phyloP scores from a whole-genome alignment of 192 early-diverging fungal genomes.

The Rhizophagus sp. region DNA sequence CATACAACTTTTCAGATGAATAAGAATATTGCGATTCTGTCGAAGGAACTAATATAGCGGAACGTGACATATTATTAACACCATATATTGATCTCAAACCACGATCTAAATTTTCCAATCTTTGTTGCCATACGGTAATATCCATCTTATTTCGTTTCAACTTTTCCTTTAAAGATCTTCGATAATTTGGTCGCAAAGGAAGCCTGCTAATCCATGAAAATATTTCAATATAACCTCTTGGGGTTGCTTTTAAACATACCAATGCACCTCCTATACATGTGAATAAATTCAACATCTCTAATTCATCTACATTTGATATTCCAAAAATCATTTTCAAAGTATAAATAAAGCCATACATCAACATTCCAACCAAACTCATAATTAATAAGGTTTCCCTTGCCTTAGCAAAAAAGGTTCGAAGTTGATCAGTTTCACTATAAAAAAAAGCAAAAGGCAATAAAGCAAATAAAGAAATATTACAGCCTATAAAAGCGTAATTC shows the following conservation, averaged over 20 bases:
- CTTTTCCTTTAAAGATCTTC: slow-evolving; percentile 11
- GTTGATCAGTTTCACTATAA: slow-evolving; percentile 31
- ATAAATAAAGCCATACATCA: slow-evolving; percentile 28
- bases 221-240: slow-evolving; percentile 24
- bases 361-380: slow-evolving; percentile 23
- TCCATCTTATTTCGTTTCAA: slow-evolving; percentile 24
- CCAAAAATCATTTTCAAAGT: slow-evolving; percentile 18
- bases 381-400: slow-evolving; percentile 23
- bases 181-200: slow-evolving; percentile 24
- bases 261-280: slow-evolving; percentile 20
- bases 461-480: slow-evolving; percentile 30
- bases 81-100: not conserved
- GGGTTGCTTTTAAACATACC: slow-evolving; percentile 25
- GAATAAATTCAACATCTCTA: slow-evolving; percentile 25
- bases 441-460: slow-evolving; percentile 30
- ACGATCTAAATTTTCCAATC: slow-evolving; percentile 19
- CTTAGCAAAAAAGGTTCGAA: slow-evolving; percentile 16
- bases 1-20: slow-evolving; percentile 26
- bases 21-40: not conserved
- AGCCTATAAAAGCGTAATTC: slow-evolving; percentile 31
- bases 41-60: not conserved
- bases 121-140: not conserved
- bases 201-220: slow-evolving; percentile 19
- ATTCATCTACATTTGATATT: slow-evolving; percentile 9
- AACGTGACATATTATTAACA: slow-evolving; percentile 7